A percentile compares a stretch with the other conserved stretches of the same genome.
These are phyloP conservation scores for Talaromyces sp. DNA, from an alignment of 2,329 filamentous ascomycete genomes.

Conservation along the genomic window DNA sequence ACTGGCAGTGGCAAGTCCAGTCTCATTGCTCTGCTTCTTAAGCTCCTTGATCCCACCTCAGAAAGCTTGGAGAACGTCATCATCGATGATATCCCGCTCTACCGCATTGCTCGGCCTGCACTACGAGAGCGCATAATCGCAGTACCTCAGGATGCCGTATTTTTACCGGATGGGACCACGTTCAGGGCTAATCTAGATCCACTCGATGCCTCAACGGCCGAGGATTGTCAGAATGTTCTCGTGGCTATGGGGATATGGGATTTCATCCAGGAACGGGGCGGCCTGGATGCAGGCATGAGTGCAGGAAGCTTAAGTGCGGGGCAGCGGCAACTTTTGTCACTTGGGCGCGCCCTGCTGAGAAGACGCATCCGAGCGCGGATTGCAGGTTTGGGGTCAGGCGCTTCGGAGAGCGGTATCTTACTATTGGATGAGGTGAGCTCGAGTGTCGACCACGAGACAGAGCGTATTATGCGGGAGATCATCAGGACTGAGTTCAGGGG, in stretches of 20 bases:
- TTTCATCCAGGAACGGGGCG: constrained; percentile 37
- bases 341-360: constrained; percentile 56
- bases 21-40: constrained; percentile 21
- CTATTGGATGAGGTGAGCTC: constrained; percentile 10
- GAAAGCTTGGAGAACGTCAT: not conserved
- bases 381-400: not conserved
- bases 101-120: constrained; percentile 32
- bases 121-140: constrained; percentile 41
- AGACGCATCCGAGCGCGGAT: not conserved
- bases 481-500: constrained; percentile 52
- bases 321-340: constrained; percentile 61
- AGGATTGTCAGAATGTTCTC: constrained; percentile 34
- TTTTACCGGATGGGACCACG: constrained; percentile 35
- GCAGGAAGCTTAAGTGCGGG: constrained; percentile 53
- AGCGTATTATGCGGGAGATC: constrained; percentile 55
- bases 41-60: constrained; percentile 5
- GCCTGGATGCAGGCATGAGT: constrained; percentile 43
- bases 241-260: constrained; percentile 35
- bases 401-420: not conserved
- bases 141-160: constrained; percentile 43
- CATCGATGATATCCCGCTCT: constrained; percentile 1
- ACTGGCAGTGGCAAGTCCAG: constrained; percentile 39
- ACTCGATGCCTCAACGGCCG: constrained; percentile 27
- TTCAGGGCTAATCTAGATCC: constrained; percentile 41
- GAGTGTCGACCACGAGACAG: constrained; percentile 57